These are phyloP conservation scores for Scheffersomyces illinoinensis DNA, from an alignment of 1,139 yeast genomes.

Conservation along the genomic window DNA sequence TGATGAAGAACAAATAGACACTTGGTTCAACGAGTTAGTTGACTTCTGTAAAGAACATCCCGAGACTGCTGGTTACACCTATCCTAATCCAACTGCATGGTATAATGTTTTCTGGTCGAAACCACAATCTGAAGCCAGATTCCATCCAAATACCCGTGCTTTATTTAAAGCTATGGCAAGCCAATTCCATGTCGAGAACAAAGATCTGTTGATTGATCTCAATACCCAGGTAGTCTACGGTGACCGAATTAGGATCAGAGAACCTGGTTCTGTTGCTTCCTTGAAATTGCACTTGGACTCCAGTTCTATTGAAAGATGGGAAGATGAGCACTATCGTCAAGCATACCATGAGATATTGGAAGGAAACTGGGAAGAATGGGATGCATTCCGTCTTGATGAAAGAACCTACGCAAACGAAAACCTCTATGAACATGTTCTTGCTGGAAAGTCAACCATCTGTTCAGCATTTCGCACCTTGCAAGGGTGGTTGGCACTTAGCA, in stretches of 20 bases:
- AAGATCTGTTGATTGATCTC: constrained; percentile 25
- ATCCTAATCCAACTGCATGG: constrained; percentile 32
- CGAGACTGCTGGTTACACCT: constrained; percentile 28
- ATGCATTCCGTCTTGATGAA: constrained; percentile 41
- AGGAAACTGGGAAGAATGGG: constrained; percentile 50
- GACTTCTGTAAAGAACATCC: constrained; percentile 26
- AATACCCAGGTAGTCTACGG: constrained; percentile 37
- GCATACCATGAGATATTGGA: constrained; percentile 40
- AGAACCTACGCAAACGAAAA: constrained; percentile 37
- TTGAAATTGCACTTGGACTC: constrained; percentile 48
- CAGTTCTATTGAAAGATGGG: constrained; percentile 51
- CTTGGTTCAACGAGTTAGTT: constrained; percentile 19
- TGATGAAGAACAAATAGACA: constrained; percentile 13
- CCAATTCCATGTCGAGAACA: constrained; percentile 33
- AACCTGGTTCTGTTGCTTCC: constrained; percentile 38
- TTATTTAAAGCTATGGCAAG: constrained; percentile 30
- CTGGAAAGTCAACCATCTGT: constrained; percentile 31
- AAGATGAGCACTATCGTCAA: constrained; percentile 38
- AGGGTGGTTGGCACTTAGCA: constrained; percentile 48
- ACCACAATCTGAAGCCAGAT: constrained; percentile 42
- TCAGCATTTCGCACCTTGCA: constrained; percentile 47
- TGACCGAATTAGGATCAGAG: constrained; percentile 41
- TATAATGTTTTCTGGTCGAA: constrained; percentile 44
- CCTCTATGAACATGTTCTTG: constrained; percentile 24
- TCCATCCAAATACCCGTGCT: constrained; percentile 36